These are phyloP conservation scores for Geosiphon pyriformis DNA, from an alignment of 192 early-diverging fungal species.

Conservation along the genomic window DNA sequence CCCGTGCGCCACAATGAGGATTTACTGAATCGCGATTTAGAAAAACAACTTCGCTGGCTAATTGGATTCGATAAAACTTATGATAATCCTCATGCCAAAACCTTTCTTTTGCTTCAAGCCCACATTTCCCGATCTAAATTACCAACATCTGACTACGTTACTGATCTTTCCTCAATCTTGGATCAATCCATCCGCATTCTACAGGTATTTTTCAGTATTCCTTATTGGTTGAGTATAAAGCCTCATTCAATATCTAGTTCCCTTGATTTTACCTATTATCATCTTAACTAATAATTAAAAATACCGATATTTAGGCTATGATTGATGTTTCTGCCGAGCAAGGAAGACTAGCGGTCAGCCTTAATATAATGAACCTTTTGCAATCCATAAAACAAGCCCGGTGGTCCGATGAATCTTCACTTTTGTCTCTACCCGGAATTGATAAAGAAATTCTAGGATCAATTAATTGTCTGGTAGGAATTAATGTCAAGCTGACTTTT, in stretches of 20 bases:
- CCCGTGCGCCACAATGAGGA: constrained; percentile 97
- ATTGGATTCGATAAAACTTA: constrained; percentile 57
- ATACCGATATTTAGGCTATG: constrained; percentile 67
- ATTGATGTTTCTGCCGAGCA: constrained; percentile 75
- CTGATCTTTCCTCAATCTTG: constrained; percentile 85
- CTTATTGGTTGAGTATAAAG: neutral
- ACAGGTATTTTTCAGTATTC: constrained; percentile 38
- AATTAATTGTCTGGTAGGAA: constrained; percentile 27
- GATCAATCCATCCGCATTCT: constrained; percentile 89
- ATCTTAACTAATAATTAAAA: constrained; percentile 11
- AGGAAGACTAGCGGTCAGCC: constrained; percentile 56
- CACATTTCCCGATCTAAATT: constrained; percentile 76
- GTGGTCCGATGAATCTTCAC: constrained; percentile 70
- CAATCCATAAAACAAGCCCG: constrained; percentile 92
- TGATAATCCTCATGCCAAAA: constrained; percentile 86
- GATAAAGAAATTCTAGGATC: constrained; percentile 13
- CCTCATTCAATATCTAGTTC: neutral
- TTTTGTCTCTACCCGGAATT: constrained; percentile 63
- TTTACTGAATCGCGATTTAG: constrained; percentile 77
- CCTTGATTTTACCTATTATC: neutral
- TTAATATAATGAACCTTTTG: constrained; percentile 76
- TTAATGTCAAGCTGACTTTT: neutral
- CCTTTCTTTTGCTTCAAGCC: constrained; percentile 83
- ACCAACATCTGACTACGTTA: constrained; percentile 85
- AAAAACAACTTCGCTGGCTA: constrained; percentile 61